These are phyloP conservation scores for Halenospora varia DNA, from an alignment of 495 filamentous ascomycete species.

Conservation along the genomic window DNA sequence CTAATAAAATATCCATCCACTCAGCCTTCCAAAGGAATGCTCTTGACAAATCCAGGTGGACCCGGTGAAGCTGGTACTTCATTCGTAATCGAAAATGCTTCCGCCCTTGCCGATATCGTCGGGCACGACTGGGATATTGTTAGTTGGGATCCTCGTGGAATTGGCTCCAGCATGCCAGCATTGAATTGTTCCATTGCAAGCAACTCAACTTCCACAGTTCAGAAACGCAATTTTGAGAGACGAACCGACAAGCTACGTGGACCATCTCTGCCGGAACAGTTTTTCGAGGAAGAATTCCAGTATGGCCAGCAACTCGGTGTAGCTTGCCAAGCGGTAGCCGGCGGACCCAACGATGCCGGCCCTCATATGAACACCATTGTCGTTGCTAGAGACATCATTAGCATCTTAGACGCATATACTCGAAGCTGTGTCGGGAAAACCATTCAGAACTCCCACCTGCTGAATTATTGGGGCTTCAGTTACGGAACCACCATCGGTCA, in stretches of 20 bases:
- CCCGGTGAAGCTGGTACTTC: conserved; percentile 13
- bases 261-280: neutral
- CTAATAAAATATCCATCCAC: conserved; percentile 9
- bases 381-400: conserved; percentile 43
- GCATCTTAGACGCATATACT: conserved; percentile 39
- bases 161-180: conserved; percentile 43
- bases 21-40: conserved; percentile 10
- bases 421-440: neutral
- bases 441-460: conserved; percentile 8
- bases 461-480: conserved; percentile 62
- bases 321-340: conserved; percentile 6
- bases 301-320: conserved; percentile 2
- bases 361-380: conserved; percentile 19
- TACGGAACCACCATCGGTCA: conserved; percentile 64
- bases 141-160: conserved; percentile 53
- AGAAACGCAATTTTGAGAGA: neutral
- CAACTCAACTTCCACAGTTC: neutral
- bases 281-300: neutral
- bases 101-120: neutral
- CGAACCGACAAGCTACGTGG: neutral
- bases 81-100: neutral
- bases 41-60: conserved; percentile 19
- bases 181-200: conserved; percentile 7
- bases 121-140: conserved; percentile 41
- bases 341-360: conserved; percentile 7